Evolutionary conservation across 305 asterid species (phyloP), one percentile per base, ranked within the genome.

Genomic region (Fraxinus dipetala): DNA sequence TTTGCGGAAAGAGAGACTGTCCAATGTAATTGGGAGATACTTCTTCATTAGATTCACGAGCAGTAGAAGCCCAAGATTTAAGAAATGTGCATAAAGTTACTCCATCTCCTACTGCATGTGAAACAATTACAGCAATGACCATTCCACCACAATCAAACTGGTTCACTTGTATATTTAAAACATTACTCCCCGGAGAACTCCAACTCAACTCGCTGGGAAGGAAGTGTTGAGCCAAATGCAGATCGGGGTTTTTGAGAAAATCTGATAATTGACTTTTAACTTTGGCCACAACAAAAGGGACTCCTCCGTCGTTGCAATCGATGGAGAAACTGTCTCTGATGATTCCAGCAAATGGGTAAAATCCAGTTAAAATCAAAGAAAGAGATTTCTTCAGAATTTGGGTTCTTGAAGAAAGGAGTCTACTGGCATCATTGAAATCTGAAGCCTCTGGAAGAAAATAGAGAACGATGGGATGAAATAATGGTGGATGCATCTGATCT

Each of bases 101-200:
- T 0, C 36, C 84, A 9, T 86, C 89, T 0, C 34, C 73, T 1
- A 72, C 20, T 31, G 3, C 16, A 72, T 81, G 85, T 40, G 78
- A 75, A 78, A 84, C 45, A 51, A 72, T 24, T 0, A 32, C 24
- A 0, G 22, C 45, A 31, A 79, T n/a, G 36, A 81, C 83, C 2
- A 74, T 10, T 10, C 87, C 85, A 3, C 87, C 85, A 31, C 86
- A 83, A 6, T 56, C 82, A 14, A 85, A 78, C 0, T 32, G 13
- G 80, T 16, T 84, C n/a, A 83, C 35, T 75, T 80, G 87, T 2
- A 84, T 31, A 59, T 30, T 28, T 24, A 26, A 72, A 0, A 65
- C 77, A 26, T 22, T 13, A 56, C 45, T 30, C 2, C 51, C 72
- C 2, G 75, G 69, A 0, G 63, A 6, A 13, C 22, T 65, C 61